phyloP scores from a whole-genome alignment of 345 rosid genomes.

The Gossypium longicalyx region DNA sequence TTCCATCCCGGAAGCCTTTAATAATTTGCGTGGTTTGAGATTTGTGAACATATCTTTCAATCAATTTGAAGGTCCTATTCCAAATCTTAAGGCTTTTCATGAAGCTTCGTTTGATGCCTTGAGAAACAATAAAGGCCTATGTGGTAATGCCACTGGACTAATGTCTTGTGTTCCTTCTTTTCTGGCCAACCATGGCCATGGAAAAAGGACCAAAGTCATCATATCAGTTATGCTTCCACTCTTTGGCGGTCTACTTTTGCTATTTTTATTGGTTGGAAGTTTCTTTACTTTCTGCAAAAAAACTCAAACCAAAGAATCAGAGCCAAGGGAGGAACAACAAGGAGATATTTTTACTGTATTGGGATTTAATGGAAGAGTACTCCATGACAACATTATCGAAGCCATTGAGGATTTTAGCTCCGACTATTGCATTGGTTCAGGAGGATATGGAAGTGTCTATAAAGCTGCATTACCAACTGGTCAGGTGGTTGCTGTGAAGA shows the following conservation, averaged over 20 bases:
- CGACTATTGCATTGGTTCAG: background rate
- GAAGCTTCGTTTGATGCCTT: conserved; percentile 13
- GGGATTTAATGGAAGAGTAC: background rate
- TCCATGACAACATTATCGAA: conserved; percentile 5
- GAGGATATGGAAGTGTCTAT: no score
- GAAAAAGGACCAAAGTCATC: background rate
- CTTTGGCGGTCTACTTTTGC: background rate
- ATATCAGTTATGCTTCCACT: conserved; percentile 12
- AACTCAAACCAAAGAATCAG: background rate
- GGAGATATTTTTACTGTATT: background rate
- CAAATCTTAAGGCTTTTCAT: conserved; percentile 27
- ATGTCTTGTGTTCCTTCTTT: conserved; percentile 1
- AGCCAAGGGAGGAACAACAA: background rate
- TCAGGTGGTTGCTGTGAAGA: no score
- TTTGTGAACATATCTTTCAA: conserved; percentile 31
- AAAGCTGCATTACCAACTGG: no score
- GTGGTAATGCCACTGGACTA: conserved; percentile 23
- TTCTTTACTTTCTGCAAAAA: background rate
- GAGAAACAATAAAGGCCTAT: conserved; percentile 22
- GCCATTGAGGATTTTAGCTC: conserved; percentile 11
- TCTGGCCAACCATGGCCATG: background rate
- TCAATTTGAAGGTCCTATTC: conserved; percentile 31
- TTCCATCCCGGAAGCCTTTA: conserved; percentile 17
- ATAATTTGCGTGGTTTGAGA: background rate
- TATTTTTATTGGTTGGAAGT: background rate